phyloP scores from a whole-genome alignment of 106 monocot species.

The Gastrodia elata region DNA sequence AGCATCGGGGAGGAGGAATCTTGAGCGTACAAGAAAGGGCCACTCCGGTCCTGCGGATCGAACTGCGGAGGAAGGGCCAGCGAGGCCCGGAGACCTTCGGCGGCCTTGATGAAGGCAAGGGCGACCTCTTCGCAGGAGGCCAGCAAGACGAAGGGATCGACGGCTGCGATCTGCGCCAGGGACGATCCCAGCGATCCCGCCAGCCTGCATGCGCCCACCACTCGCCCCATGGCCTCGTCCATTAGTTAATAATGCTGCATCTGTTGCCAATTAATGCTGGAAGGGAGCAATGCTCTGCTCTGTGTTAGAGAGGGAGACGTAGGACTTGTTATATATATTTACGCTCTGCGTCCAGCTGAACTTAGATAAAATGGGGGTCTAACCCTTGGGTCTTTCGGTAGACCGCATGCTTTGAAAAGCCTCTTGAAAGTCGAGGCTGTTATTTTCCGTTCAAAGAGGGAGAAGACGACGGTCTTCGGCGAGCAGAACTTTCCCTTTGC shows the following conservation, averaged over 20 bases:
- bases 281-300: neutral
- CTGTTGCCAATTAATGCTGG: neutral
- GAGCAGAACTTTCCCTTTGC: too few species aligned
- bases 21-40: neutral
- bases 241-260: neutral
- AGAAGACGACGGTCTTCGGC: too few species aligned
- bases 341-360: neutral
- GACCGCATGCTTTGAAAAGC: neutral
- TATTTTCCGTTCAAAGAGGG: too few species aligned
- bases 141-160: neutral
- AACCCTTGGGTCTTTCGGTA: slow-evolving; percentile 2
- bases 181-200: neutral
- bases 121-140: neutral
- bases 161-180: neutral
- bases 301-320: neutral
- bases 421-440: neutral
- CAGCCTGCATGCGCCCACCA: neutral
- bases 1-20: neutral
- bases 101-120: neutral
- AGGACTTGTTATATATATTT: too few species aligned
- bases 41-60: neutral
- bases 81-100: neutral
- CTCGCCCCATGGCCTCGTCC: neutral
- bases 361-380: neutral
- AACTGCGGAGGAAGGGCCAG: neutral